These are phyloP conservation scores for Cynara cardunculus DNA, from an alignment of 129 eudicot species.

Conservation along the genomic window DNA sequence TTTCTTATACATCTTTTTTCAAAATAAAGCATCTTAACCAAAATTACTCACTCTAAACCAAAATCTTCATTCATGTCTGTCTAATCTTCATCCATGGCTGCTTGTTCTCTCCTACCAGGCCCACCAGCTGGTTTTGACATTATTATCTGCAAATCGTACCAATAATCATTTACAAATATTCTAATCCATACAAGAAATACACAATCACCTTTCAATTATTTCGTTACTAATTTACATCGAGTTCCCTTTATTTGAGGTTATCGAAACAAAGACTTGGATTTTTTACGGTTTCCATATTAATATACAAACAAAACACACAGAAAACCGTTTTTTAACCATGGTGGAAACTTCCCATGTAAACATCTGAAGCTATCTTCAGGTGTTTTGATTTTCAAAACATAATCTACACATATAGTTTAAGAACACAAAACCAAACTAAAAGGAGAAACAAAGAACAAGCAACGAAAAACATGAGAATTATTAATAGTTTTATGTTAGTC, in stretches of 20 bases:
- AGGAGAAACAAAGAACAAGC: too few relatives aligned
- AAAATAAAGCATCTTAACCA: not conserved
- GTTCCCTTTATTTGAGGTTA: not conserved
- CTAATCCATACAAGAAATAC: not conserved
- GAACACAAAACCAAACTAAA: not conserved
- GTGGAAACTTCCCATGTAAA: too few relatives aligned
- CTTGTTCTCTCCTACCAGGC: conserved; percentile 49
- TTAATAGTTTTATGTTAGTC: not conserved
- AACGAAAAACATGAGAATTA: not conserved
- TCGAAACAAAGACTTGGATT: not conserved
- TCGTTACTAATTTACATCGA: too few relatives aligned
- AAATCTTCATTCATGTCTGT: not conserved
- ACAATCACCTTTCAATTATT: not conserved
- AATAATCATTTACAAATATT: not conserved
- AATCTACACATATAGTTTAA: not conserved
- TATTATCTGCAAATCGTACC: conserved; percentile 46
- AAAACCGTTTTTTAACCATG: too few relatives aligned
- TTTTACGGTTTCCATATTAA: not conserved
- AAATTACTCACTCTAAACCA: not conserved
- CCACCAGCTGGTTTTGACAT: conserved; percentile 95
- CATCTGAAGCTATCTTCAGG: not conserved
- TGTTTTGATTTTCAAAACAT: not conserved
- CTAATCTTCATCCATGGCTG: conserved; percentile 76
- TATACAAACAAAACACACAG: too few relatives aligned
- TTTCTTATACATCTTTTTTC: not conserved